These are phyloP conservation scores for Deuterostichococcus epilithicus DNA, from an alignment of 139 green algal genomes.

Conservation along the genomic window DNA sequence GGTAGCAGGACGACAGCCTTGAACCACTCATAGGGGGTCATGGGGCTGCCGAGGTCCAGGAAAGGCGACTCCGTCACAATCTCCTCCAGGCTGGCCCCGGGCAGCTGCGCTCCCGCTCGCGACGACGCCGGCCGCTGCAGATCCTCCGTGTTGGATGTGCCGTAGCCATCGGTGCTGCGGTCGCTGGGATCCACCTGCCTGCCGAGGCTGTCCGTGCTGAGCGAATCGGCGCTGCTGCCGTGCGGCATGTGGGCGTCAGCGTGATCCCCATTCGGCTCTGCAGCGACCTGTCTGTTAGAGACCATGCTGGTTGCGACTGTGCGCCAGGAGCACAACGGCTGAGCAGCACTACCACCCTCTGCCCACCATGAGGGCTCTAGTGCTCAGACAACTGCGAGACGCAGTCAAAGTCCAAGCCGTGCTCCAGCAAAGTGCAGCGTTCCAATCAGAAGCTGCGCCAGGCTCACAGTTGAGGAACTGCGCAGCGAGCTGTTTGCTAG, in stretches of 20 bases:
- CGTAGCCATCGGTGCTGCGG: not conserved
- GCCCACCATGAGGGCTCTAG: no score
- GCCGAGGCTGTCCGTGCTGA: not conserved
- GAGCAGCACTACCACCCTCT: no score
- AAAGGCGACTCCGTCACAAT: conserved; percentile 30
- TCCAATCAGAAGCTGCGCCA: no score
- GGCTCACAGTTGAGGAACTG: no score
- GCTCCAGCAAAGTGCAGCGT: no score
- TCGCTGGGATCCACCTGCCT: not conserved
- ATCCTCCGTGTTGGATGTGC: not conserved
- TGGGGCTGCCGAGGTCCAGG: conserved; percentile 36
- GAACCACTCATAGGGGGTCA: conserved; percentile 36
- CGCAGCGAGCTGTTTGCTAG: no score
- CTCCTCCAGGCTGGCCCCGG: not conserved
- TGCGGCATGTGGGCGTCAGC: not conserved
- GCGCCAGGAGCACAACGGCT: not conserved
- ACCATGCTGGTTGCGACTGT: no score
- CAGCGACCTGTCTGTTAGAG: not conserved
- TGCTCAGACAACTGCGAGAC: no score
- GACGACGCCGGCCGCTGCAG: not conserved
- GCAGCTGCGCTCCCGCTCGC: not conserved
- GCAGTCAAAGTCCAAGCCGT: no score
- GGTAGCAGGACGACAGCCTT: conserved; percentile 36
- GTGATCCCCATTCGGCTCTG: not conserved
- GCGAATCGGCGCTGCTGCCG: not conserved